Percentiles rank a stretch among this genome's conserved stretches.
Evolutionary conservation across 2,329 filamentous ascomycete genomes (phyloP).

Genomic region (Chrysoporthe cubensis): DNA sequence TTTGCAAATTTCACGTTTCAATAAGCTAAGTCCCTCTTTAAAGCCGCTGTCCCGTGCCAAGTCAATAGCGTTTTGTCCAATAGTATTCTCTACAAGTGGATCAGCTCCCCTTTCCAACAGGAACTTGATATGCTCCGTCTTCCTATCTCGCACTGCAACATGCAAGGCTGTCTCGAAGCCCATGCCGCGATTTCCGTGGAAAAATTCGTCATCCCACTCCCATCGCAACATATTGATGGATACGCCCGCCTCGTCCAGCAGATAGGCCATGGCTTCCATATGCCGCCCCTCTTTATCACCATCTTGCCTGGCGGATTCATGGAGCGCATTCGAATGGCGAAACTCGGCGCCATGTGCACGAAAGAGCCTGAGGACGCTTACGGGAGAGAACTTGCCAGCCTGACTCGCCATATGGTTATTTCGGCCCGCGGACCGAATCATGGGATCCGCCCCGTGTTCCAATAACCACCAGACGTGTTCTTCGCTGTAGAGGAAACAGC

Average conservation of each 20-base stretch:
- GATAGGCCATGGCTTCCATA: slow-evolving; percentile 8
- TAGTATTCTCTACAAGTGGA: slow-evolving; percentile 9
- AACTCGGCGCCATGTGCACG: slow-evolving; percentile 11
- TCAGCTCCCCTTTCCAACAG: slow-evolving; percentile 2
- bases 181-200: background rate
- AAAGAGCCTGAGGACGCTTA: slow-evolving; percentile 1
- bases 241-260: slow-evolving; percentile 8
- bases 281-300: background rate
- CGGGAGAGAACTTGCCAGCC: background rate
- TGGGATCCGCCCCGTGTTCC: slow-evolving; percentile 9
- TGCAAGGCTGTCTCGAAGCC: slow-evolving; percentile 7
- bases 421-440: slow-evolving; percentile 3
- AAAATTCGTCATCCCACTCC: slow-evolving; percentile 10
- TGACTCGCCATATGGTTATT: slow-evolving; percentile 11
- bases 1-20: background rate
- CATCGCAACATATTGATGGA: slow-evolving; percentile 7
- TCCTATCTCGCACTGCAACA: slow-evolving; percentile 1
- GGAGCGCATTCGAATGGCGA: background rate
- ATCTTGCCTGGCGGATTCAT: background rate
- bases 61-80: background rate
- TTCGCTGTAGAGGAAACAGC: background rate
- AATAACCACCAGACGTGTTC: slow-evolving; percentile 1
- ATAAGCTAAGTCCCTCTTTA: slow-evolving; percentile 2
- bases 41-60: slow-evolving; percentile 1
- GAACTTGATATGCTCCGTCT: background rate